Evolutionary conservation across 768 basidiomycete genomes (phyloP), one percentile per base, ranked within the genome.

Genomic region (Amanita inopinata): DNA sequence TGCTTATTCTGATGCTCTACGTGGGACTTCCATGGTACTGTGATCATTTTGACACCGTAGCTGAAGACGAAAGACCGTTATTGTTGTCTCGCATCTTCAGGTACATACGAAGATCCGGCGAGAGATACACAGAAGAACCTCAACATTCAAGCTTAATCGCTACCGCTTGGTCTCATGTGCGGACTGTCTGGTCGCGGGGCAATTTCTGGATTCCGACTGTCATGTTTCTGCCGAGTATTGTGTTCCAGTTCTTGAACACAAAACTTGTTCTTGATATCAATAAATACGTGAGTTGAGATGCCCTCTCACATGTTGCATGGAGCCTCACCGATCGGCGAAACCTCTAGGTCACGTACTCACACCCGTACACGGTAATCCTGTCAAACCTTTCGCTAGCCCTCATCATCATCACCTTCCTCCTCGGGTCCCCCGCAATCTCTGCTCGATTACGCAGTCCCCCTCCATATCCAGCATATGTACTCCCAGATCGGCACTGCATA

Each of bases 261-360:
- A 34, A 12, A 8, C 17, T 19, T 18, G 15, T 33, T 8, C 37
- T 46, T 17, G 30, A 9, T 5, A 31, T 76, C 25, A 80, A 80
- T 54, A 71, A 71, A 37, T 73, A 70, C 41, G 80, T 80, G 49
- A 53, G 78, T 56, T 12, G 20, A 15, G 11, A 33, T 24, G 8
- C 34, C 6, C 19, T 3, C 3, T 81, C 31, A 85, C 84, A 55
- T 75, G 78, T 22, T 78, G 5, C n/a, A 8, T 9, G 22, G 30
- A 25, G 74, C 48, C 83, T 84, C 52, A 52, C 79, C 61, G n/a
- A 27, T 20, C 22, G 25, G 10, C 47, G 23, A 18, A n/a, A n/a
- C 33, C 40, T 24, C 19, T 50, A 87, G 85, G 66, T 79, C 20
- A 61, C 77, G 6, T 78, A 87, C 53, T 72, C 80, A 1, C 67